Percentiles rank a stretch among this genome's conserved stretches.
Conservation (phyloP, 176 grass and related monocot genomes). For the Paspalum vaginatum region DNA sequence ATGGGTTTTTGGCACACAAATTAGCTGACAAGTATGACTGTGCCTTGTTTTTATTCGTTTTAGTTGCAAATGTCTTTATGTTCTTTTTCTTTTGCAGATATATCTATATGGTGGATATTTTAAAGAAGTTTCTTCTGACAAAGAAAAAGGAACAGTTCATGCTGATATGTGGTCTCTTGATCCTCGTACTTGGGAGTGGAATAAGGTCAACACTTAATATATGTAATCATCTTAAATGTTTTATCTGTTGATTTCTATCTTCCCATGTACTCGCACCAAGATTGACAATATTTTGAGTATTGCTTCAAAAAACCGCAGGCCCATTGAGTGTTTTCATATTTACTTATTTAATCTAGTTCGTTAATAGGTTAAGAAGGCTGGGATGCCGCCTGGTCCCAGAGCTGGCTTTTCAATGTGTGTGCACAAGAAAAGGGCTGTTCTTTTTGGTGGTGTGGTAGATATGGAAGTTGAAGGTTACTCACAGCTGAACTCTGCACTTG, state of each 20-base stretch:
- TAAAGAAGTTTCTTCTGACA: constrained; percentile 90
- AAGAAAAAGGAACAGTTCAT: constrained; percentile 99
- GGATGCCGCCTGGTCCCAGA: constrained; percentile 91
- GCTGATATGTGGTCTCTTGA: constrained; percentile 97
- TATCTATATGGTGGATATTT: constrained; percentile 96
- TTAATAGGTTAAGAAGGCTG: constrained; percentile 90
- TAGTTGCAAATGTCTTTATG: constrained; percentile 32
- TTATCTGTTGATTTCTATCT: constrained; percentile 23
- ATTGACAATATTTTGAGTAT: constrained; percentile 13
- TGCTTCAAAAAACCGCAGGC: background rate
- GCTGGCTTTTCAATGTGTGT: constrained; percentile 98
- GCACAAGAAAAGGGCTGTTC: constrained; percentile 92
- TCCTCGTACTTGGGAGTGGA: constrained; percentile 98
- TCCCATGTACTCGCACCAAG: constrained; percentile 5
- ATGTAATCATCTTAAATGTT: constrained; percentile 18
- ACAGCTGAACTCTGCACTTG: constrained; percentile 36
- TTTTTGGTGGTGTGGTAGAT: constrained; percentile 94
- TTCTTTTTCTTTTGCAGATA: constrained; percentile 62
- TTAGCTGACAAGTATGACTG: constrained; percentile 21
- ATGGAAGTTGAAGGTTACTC: constrained; percentile 93
- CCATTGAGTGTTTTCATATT: constrained; percentile 18
- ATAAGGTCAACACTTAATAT: constrained; percentile 70
- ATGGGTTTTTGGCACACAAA: constrained; percentile 3
- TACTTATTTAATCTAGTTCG: constrained; percentile 24
- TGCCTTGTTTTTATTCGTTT: constrained; percentile 9